Evolutionary conservation across 1,139 yeast genomes (phyloP), one percentile per base, ranked within the genome.

Genomic region (Starmera stellimalicola): DNA sequence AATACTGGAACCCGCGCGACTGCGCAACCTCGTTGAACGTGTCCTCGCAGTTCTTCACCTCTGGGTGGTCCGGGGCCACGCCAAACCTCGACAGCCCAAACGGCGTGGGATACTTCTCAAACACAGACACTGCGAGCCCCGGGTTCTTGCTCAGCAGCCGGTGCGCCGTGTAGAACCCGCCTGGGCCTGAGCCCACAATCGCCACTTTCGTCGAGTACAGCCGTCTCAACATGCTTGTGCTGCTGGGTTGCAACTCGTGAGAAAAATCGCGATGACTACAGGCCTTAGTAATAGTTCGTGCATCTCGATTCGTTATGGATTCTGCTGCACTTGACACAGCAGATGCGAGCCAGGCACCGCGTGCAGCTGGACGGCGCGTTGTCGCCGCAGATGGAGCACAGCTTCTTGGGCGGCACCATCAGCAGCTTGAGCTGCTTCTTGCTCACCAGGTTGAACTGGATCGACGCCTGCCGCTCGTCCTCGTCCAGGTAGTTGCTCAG

Each of bases 21-120:
- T 38, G 41, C 26, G 54, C 62, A 19, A 81, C 69, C 38, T 77
- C 75, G 6, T 68, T 68, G 52, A 93, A 77, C 36, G 87, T 78
- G 17, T 82, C 93, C 54, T 85, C 87, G 50, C 93, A 81, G 41
- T 77, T 77, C 54, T 91, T 91, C 26, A 91, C 97, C 51, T 91
- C 98, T 0, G 96, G 95, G 55, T 91, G 98, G 58, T 91, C 99
- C 2, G 99, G 99, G 0, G 98, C 97, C n/a, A 91, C 97, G 1
- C 99, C 99, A 52, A 74, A 88, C 29, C 99, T 60, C 32, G 91
- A 77, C 26, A 91, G 63, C 0, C 99, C 99, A 58, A 71, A 91
- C 0, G 98, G 98, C 3, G 88, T 77, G 0, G 97, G 95, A 25
- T 80, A 62, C 38, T 76, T 67, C 50, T 91, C 99, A 62, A 77